phyloP scores from a whole-genome alignment of 2,329 filamentous ascomycete genomes.

The Aurifilum marmelostoma region DNA sequence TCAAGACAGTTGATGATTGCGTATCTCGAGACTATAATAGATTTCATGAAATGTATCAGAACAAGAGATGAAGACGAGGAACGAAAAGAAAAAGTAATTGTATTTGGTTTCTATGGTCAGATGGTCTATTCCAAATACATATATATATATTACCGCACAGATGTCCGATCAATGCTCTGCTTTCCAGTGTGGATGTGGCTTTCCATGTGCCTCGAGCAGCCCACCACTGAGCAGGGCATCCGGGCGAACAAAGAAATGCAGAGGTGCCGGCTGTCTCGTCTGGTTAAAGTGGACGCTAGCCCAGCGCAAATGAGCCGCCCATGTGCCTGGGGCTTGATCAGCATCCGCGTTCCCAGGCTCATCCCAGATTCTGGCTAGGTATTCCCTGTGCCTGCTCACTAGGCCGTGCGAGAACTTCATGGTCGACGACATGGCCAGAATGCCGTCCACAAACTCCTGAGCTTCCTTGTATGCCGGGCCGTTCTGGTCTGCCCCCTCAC shows the following conservation, averaged over 20 bases:
- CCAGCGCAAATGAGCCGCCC: constrained; percentile 4
- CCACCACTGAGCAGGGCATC: not conserved
- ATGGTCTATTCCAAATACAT: not conserved
- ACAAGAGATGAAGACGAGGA: not conserved
- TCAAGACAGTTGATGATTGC: not conserved
- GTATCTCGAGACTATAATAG: not conserved
- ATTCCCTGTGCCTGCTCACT: not conserved
- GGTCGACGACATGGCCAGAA: constrained; percentile 19
- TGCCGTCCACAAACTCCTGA: constrained; percentile 18
- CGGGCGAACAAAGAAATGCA: not conserved
- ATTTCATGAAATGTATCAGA: not conserved
- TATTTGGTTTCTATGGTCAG: too few relatives aligned
- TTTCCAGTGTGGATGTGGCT: constrained; percentile 4
- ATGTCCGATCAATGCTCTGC: not conserved
- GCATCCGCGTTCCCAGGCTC: constrained; percentile 5
- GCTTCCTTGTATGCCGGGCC: constrained; percentile 14
- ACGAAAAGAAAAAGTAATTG: not conserved
- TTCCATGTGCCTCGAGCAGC: not conserved
- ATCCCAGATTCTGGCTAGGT: constrained; percentile 21
- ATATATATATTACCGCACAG: too few relatives aligned
- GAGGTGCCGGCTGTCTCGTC: not conserved
- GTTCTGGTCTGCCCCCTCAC: not conserved
- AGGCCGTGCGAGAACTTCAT: constrained; percentile 22
- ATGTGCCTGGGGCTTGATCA: constrained; percentile 12
- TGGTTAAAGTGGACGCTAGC: constrained; percentile 1